phyloP scores from a whole-genome alignment of 257 asterid genomes.

The Nicotiana tabacum region DNA sequence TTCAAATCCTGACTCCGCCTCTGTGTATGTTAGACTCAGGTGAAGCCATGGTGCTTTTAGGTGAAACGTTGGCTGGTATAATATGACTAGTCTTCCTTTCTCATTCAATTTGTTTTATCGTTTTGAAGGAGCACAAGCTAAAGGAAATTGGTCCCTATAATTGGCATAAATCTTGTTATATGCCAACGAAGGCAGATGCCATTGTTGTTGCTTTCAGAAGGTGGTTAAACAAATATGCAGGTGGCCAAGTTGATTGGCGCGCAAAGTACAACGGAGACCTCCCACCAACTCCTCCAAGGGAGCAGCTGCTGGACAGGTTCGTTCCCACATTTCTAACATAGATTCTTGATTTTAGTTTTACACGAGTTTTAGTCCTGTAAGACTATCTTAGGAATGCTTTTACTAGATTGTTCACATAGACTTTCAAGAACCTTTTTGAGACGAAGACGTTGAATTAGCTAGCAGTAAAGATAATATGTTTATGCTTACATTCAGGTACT shows the following conservation, averaged over 20 bases:
- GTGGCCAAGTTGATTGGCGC: conserved; percentile 61
- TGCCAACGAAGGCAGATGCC: conserved; percentile 67
- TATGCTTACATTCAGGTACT: conserved; percentile 46
- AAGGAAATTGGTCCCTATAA: conserved; percentile 46
- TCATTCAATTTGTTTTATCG: background rate
- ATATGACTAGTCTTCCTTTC: background rate
- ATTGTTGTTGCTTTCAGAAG: conserved; percentile 51
- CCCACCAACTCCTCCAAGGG: conserved; percentile 68
- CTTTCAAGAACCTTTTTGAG: background rate
- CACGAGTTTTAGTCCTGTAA: background rate
- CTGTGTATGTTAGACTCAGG: background rate
- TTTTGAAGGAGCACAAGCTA: conserved; percentile 50
- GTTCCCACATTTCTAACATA: background rate
- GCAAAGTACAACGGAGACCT: conserved; percentile 38
- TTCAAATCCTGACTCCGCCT: no score
- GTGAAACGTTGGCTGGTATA: background rate
- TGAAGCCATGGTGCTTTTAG: background rate
- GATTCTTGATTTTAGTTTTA: background rate
- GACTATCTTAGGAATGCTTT: background rate
- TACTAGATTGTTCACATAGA: background rate
- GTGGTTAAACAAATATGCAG: conserved; percentile 69
- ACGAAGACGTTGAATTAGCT: background rate
- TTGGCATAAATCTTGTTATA: conserved; percentile 64
- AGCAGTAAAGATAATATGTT: background rate
- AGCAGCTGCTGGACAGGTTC: conserved; percentile 64